Evolutionary conservation across 1,284 basidiomycete species (phyloP).

Genomic region (Xerocomus subilludens): DNA sequence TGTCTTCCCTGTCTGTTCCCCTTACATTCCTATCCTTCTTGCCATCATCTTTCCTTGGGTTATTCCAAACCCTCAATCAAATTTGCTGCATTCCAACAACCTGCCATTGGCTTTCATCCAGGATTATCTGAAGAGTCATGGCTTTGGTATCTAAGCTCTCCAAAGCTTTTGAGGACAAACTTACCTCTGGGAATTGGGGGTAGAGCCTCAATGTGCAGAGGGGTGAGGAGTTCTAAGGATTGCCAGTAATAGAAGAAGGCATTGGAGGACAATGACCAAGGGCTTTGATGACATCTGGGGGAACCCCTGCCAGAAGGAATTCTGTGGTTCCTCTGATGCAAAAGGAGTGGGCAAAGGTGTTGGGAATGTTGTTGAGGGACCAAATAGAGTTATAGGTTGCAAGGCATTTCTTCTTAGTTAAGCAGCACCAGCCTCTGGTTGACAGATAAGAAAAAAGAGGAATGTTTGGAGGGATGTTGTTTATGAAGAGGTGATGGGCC

Average conservation of each 20-base stretch:
- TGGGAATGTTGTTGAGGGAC: neutral
- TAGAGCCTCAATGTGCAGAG: neutral
- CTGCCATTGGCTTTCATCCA: too few species aligned
- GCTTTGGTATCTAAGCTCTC: too few species aligned
- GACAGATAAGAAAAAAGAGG: conserved; percentile 14
- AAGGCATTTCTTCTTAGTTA: neutral
- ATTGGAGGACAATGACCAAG: neutral
- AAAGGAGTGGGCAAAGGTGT: conserved; percentile 36
- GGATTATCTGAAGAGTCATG: too few species aligned
- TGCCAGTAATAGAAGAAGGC: conserved; percentile 5
- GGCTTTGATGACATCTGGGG: neutral
- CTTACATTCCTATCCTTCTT: too few species aligned
- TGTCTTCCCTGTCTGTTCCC: too few species aligned
- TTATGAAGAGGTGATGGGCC: neutral
- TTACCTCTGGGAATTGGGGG: too few species aligned
- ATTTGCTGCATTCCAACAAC: too few species aligned
- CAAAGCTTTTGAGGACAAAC: too few species aligned
- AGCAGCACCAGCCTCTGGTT: neutral
- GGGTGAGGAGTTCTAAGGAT: neutral
- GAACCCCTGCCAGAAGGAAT: neutral
- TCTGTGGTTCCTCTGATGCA: conserved; percentile 1
- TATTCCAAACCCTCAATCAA: too few species aligned
- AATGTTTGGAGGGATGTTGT: neutral
- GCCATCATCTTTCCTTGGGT: too few species aligned
- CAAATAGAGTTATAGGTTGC: conserved; percentile 11